These are phyloP conservation scores for Debaryomyces maramus DNA, from an alignment of 805 yeast species.

Conservation along the genomic window DNA sequence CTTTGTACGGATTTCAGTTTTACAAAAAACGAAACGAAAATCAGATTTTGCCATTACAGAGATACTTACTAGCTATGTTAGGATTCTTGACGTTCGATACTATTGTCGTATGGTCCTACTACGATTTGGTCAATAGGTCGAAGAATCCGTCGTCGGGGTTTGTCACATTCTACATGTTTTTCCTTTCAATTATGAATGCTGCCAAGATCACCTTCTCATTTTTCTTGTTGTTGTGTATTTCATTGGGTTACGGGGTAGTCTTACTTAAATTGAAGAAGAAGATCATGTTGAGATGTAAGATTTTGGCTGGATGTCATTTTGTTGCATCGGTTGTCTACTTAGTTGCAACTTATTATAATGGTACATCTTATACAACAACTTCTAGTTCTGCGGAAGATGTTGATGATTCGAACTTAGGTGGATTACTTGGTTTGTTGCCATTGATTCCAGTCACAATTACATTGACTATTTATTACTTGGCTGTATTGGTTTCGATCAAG, in stretches of 20 bases:
- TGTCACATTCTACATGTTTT: constrained; percentile 65
- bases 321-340: constrained; percentile 35
- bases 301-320: constrained; percentile 42
- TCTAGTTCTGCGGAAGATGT: constrained; percentile 43
- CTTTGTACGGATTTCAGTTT: constrained; percentile 82
- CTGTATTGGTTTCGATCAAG: constrained; percentile 71
- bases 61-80: constrained; percentile 83
- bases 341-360: constrained; percentile 32
- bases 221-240: constrained; percentile 79
- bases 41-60: constrained; percentile 86
- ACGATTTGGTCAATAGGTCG: constrained; percentile 71
- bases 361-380: constrained; percentile 21
- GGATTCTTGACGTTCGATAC: constrained; percentile 82
- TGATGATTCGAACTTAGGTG: constrained; percentile 49
- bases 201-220: constrained; percentile 84
- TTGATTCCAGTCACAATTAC: constrained; percentile 73
- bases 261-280: constrained; percentile 77
- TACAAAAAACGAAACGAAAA: constrained; percentile 71
- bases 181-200: constrained; percentile 77
- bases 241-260: constrained; percentile 94
- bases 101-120: constrained; percentile 87
- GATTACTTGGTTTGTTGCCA: constrained; percentile 50
- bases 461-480: constrained; percentile 69
- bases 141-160: constrained; percentile 54
- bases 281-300: constrained; percentile 59